Percentiles rank a stretch among this genome's conserved stretches.
phyloP scores from a whole-genome alignment of 805 yeast genomes.

The Lipomyces yamanashiensis region DNA sequence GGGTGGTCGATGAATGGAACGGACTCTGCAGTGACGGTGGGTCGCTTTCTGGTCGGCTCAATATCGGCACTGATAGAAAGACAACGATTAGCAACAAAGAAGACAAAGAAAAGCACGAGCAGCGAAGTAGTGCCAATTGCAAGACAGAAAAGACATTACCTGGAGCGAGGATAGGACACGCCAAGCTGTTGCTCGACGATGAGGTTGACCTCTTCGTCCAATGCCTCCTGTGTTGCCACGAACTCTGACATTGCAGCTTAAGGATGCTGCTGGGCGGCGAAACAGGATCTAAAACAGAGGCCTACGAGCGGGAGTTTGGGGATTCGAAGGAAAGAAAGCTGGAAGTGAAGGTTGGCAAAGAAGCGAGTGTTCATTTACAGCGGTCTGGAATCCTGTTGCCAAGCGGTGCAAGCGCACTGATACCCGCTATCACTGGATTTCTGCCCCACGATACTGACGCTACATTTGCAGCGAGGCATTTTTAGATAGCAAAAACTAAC shows the following conservation, averaged over 20 bases:
- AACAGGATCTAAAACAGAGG: background rate
- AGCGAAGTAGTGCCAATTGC: background rate
- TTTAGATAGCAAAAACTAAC: no score
- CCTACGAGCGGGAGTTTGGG: background rate
- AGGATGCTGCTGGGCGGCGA: background rate
- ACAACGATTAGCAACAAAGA: background rate
- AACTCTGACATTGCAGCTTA: constrained; percentile 17
- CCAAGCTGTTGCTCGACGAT: constrained; percentile 17
- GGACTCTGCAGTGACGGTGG: background rate
- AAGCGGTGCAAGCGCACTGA: no score
- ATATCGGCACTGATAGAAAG: background rate
- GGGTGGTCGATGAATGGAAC: constrained; percentile 11
- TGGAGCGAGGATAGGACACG: constrained; percentile 7
- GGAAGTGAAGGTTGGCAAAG: no score
- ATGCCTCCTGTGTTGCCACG: constrained; percentile 18
- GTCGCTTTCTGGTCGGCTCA: background rate
- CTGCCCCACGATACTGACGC: no score
- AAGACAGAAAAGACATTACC: constrained; percentile 3
- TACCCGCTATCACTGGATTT: no score
- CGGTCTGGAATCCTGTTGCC: no score
- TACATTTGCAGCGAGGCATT: no score
- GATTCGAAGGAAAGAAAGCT: background rate
- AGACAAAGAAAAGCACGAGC: no score
- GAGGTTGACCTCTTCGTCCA: constrained; percentile 27
- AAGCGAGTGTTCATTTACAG: no score